Conservation (phyloP, 306 rosid species). For the Cicer bijugum region DNA sequence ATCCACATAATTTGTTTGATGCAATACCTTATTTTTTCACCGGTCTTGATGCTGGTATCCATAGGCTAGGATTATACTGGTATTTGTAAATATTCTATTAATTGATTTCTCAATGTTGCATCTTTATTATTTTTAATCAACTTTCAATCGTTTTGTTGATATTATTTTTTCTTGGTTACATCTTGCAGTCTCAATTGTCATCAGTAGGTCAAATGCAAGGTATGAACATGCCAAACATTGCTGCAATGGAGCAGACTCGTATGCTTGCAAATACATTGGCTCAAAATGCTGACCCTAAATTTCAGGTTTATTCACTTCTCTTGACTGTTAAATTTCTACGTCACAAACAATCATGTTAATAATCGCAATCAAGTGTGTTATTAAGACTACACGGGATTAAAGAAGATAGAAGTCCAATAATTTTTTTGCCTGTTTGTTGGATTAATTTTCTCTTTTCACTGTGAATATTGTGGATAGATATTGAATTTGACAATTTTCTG, state of each 20-base stretch:
- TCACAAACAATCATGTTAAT: constrained; percentile 30
- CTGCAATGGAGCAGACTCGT: constrained; percentile 96
- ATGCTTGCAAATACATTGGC: constrained; percentile 93
- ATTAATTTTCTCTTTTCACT: constrained; percentile 10
- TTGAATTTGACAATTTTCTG: constrained; percentile 18
- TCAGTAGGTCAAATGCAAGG: constrained; percentile 73
- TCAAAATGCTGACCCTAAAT: constrained; percentile 91
- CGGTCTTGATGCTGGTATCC: constrained; percentile 5
- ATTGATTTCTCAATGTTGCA: constrained; percentile 14
- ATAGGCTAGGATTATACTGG: constrained; percentile 22
- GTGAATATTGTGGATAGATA: neutral
- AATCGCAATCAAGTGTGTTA: constrained; percentile 17
- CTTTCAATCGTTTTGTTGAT: constrained; percentile 8
- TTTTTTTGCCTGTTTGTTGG: constrained; percentile 22
- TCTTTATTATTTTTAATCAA: constrained; percentile 1
- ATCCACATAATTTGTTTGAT: neutral
- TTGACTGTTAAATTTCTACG: constrained; percentile 35
- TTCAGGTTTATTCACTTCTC: constrained; percentile 69
- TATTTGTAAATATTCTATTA: constrained; percentile 19
- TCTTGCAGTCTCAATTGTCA: constrained; percentile 77
- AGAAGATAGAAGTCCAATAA: constrained; percentile 24
- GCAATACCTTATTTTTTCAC: neutral
- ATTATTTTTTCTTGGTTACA: constrained; percentile 36
- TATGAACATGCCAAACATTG: constrained; percentile 64
- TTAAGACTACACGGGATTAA: constrained; percentile 1